phyloP scores from a whole-genome alignment of 345 rosid species.

The Eucalyptus lansdowneana region DNA sequence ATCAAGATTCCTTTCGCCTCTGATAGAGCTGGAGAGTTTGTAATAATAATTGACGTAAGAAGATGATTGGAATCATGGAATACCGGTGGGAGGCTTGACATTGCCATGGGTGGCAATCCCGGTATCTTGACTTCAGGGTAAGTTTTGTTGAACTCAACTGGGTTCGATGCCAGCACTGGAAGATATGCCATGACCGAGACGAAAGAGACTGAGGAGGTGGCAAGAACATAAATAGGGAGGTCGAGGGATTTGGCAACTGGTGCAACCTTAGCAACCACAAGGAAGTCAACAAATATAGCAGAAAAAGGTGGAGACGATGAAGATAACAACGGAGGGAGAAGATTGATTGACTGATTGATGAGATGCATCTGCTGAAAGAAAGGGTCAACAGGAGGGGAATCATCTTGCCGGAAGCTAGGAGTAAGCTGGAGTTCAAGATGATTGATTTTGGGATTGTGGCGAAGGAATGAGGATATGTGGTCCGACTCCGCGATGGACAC shows the following conservation, averaged over 20 bases:
- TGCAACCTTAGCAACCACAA: neutral
- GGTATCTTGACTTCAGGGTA: neutral
- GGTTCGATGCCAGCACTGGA: neutral
- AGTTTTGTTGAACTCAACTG: neutral
- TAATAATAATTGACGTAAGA: neutral
- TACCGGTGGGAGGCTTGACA: neutral
- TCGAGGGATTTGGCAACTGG: neutral
- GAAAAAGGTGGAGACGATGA: neutral
- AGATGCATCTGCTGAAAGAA: slow-evolving; percentile 15
- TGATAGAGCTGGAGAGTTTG: neutral
- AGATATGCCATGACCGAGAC: neutral
- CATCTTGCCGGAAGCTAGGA: neutral
- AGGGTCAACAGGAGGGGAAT: slow-evolving; percentile 9
- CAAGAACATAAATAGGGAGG: neutral
- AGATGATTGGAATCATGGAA: neutral
- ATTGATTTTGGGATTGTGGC: slow-evolving; percentile 9
- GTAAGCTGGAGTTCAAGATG: slow-evolving; percentile 6
- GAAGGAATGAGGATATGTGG: slow-evolving; percentile 14
- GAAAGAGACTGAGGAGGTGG: neutral
- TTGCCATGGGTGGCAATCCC: neutral
- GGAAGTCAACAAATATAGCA: neutral
- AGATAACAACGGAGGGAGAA: neutral
- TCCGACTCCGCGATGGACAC: slow-evolving; percentile 22
- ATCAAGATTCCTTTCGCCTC: slow-evolving; percentile 3
- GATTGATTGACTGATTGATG: slow-evolving; percentile 12